Conservation (phyloP, 306 rosid genomes). For the Cicer judaicum region DNA sequence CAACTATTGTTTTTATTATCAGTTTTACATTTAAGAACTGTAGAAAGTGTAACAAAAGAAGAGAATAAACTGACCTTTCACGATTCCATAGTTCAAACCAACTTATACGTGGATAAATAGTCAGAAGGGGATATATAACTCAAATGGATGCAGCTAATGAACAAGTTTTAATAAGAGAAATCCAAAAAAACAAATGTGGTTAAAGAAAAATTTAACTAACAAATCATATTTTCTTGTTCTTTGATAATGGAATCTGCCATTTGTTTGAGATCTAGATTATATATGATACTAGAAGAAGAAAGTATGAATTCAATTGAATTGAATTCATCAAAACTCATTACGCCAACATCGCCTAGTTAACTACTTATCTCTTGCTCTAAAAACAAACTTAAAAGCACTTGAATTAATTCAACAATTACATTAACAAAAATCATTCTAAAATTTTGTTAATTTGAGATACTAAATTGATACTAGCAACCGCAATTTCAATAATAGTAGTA, state of each 20-base stretch:
- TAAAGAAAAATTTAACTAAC: neutral
- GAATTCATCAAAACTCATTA: neutral
- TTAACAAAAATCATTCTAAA: too few relatives aligned
- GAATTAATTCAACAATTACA: too few relatives aligned
- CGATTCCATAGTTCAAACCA: slow-evolving; percentile 1
- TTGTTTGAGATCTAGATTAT: neutral
- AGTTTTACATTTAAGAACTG: neutral
- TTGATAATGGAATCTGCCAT: neutral
- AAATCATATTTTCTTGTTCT: slow-evolving; percentile 1
- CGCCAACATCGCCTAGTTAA: slow-evolving; percentile 18
- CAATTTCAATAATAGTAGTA: too few relatives aligned
- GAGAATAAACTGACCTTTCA: slow-evolving; percentile 1
- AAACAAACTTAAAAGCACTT: too few relatives aligned
- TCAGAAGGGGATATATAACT: neutral
- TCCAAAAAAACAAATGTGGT: neutral
- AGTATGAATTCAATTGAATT: neutral
- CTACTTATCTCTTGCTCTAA: too few relatives aligned
- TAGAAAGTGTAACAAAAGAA: neutral
- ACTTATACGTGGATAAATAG: neutral
- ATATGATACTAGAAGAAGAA: slow-evolving; percentile 1
- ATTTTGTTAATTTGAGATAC: too few relatives aligned
- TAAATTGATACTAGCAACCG: too few relatives aligned
- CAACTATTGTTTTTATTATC: neutral
- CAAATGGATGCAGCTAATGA: neutral
- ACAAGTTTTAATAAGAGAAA: neutral